phyloP scores from a whole-genome alignment of 768 basidiomycete species.

The Boletus barrowsii region DNA sequence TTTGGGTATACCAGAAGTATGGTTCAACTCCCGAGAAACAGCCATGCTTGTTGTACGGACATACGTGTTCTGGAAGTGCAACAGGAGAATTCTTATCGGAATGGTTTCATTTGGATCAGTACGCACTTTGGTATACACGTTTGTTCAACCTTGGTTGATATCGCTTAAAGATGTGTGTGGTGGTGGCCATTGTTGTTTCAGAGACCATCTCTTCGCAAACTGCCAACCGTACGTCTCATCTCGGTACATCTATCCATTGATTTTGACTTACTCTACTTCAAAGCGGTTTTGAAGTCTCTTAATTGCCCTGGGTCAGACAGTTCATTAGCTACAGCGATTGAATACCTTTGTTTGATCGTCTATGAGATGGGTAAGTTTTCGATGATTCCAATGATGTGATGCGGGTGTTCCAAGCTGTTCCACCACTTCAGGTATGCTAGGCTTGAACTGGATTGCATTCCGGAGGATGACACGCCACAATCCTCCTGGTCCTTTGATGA shows the following conservation, averaged over 20 bases:
- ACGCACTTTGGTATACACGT: not conserved
- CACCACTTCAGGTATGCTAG: conserved; percentile 12
- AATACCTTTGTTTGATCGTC: conserved; percentile 10
- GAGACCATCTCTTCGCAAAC: conserved; percentile 1
- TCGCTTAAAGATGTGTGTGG: conserved; percentile 1
- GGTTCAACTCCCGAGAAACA: not conserved
- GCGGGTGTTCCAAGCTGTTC: not conserved
- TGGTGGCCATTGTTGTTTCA: conserved; percentile 6
- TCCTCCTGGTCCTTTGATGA: conserved; percentile 7
- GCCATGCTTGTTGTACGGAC: conserved; percentile 20
- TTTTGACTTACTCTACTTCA: not conserved
- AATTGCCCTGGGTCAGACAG: conserved; percentile 5
- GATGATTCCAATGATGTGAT: not conserved
- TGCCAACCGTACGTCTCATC: conserved; percentile 2
- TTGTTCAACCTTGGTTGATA: not conserved
- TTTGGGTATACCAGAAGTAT: not conserved
- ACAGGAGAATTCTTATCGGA: conserved; percentile 18
- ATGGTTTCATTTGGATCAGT: conserved; percentile 11
- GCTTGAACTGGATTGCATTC: conserved; percentile 17
- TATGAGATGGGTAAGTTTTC: conserved; percentile 14
- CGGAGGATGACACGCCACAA: conserved; percentile 10
- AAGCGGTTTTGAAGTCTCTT: conserved; percentile 13
- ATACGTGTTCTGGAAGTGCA: conserved; percentile 15
- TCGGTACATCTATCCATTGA: not conserved
- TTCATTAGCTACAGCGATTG: conserved; percentile 6